Percentiles rank a stretch among this genome's conserved stretches.
Conservation (phyloP, 441 rosid genomes). For the Hura crepitans region DNA sequence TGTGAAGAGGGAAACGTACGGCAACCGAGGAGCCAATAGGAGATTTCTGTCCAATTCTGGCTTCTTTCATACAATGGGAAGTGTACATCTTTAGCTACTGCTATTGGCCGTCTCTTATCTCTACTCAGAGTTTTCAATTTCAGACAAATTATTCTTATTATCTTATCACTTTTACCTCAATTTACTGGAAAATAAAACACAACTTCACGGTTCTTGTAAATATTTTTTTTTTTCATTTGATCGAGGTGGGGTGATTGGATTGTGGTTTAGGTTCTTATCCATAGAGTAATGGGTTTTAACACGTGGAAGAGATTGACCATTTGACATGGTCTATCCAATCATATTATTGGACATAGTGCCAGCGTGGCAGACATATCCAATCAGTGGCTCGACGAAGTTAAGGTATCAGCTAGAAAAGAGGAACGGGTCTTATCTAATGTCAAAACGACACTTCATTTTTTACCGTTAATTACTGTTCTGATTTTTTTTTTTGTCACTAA, state of each 20-base stretch:
- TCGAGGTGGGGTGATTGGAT: slow-evolving; percentile 40
- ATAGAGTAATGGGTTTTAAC: slow-evolving; percentile 39
- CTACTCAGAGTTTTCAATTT: slow-evolving; percentile 36
- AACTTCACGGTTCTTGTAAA: not conserved
- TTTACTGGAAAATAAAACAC: slow-evolving; percentile 2
- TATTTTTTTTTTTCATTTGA: not conserved
- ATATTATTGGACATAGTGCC: slow-evolving; percentile 36
- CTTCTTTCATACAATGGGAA: slow-evolving; percentile 30
- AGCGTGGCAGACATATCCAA: slow-evolving; percentile 59
- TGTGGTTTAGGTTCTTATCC: slow-evolving; percentile 31
- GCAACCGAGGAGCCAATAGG: slow-evolving; percentile 40
- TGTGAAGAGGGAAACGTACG: slow-evolving; percentile 35
- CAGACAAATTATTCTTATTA: slow-evolving; percentile 23
- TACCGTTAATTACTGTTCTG: not conserved
- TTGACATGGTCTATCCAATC: slow-evolving; percentile 47
- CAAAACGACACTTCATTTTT: slow-evolving; percentile 6
- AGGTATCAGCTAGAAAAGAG: slow-evolving; percentile 46
- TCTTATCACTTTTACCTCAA: not conserved
- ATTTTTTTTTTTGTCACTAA: slow-evolving; percentile 6
- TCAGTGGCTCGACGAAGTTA: slow-evolving; percentile 79
- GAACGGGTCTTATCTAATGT: slow-evolving; percentile 10
- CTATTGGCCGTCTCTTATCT: slow-evolving; percentile 48
- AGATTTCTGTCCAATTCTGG: slow-evolving; percentile 36
- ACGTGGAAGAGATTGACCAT: slow-evolving; percentile 41
- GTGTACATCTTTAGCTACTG: slow-evolving; percentile 34